Evolutionary conservation across 225 moss, liverwort and hornwort species (phyloP).

Genomic region (Pseudisothecium myosuroides): DNA sequence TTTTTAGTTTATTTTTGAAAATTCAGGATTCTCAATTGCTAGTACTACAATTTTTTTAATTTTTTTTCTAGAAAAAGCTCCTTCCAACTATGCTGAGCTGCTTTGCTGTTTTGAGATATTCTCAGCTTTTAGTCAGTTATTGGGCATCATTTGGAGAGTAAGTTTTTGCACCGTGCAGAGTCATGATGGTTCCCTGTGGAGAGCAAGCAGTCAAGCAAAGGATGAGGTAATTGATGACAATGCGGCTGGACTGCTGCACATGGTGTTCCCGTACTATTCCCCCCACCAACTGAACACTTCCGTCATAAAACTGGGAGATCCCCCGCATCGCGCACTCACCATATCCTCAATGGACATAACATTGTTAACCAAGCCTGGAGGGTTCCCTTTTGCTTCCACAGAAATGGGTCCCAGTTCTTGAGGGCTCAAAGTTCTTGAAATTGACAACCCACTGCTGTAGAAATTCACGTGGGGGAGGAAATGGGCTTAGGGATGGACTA

Average conservation of each 20-base stretch:
- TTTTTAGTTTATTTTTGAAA: no score
- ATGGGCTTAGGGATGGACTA: no score
- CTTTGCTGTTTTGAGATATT: background rate
- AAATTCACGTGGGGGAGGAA: no score
- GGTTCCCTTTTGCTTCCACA: no score
- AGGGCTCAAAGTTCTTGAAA: no score
- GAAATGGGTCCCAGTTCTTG: no score
- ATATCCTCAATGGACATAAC: background rate
- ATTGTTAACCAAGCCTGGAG: no score
- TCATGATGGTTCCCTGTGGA: background rate
- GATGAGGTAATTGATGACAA: background rate
- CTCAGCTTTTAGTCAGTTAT: background rate
- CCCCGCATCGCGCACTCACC: background rate
- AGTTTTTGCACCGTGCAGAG: background rate
- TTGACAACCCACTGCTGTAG: no score
- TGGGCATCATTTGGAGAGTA: background rate
- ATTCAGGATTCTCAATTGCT: background rate
- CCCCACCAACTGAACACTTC: background rate
- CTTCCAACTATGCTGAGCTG: background rate
- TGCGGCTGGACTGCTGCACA: background rate
- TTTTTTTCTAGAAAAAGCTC: background rate
- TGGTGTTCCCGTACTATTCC: background rate
- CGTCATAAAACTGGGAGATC: background rate
- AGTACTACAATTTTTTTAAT: background rate
- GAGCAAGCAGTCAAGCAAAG: background rate